These are phyloP conservation scores for Cystobasidium onofrii DNA, from an alignment of 768 basidiomycete species.

Conservation along the genomic window DNA sequence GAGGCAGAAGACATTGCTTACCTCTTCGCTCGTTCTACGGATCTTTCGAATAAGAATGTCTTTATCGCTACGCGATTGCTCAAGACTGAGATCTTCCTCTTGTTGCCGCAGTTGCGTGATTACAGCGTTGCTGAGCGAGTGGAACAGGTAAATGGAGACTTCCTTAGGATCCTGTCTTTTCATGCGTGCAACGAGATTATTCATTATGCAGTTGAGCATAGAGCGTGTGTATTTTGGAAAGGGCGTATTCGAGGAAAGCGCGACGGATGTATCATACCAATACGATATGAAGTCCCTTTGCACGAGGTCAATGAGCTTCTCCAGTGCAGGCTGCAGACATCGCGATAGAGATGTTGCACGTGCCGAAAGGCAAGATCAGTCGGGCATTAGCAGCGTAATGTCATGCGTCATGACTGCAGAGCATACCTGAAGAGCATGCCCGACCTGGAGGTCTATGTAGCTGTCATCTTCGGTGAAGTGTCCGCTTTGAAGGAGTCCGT, in stretches of 20 bases:
- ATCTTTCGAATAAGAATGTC: constrained; percentile 2
- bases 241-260: constrained; percentile 15
- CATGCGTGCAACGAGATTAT: constrained; percentile 9
- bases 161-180: constrained; percentile 25
- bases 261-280: constrained; percentile 18
- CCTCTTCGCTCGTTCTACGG: constrained; percentile 23
- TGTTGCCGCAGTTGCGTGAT: constrained; percentile 17
- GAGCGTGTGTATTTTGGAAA: constrained; percentile 25
- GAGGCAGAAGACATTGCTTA: background rate
- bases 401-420: background rate
- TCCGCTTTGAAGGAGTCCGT: background rate
- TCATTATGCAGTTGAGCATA: constrained; percentile 20
- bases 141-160: constrained; percentile 33
- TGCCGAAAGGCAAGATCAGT: background rate
- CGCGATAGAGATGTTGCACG: background rate
- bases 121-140: constrained; percentile 28
- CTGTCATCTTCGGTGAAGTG: background rate
- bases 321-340: background rate
- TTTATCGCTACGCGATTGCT: constrained; percentile 2
- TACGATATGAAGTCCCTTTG: constrained; percentile 22
- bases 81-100: background rate
- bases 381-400: background rate
- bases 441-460: constrained; percentile 6
- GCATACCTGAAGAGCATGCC: background rate
- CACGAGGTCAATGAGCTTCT: constrained; percentile 19